Evolutionary conservation across 768 basidiomycete species (phyloP), one percentile per base, ranked within the genome.

Genomic region (Coprinopsis strossmayeri): DNA sequence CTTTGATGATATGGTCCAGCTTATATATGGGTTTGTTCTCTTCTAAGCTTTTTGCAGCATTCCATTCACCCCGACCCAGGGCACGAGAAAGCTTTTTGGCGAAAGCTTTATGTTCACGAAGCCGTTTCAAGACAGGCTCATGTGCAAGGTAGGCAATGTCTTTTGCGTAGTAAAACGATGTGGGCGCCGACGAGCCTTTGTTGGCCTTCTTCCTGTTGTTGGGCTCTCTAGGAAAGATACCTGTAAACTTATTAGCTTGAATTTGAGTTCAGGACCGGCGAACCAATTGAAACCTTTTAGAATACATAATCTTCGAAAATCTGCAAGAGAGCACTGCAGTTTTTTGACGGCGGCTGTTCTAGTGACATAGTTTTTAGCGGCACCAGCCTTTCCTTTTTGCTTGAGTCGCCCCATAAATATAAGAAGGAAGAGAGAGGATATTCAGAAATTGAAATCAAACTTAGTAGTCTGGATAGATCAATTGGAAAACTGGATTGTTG

Each of bases 161-260:
- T 69, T 99, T 99, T 23, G 90, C 74, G 64, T 98, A 97, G 70
- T 99, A 99, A 70, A 98, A 99, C 2, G 93, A 91, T 1, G 96
- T 92, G 3, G 94, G 93, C 0, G 91, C 94, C 45, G 93, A 92
- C 2, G 91, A 95, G 1, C 95, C 96, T 65, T 96, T 98, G 72
- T 98, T 98, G 30, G 95, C 96, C 54, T 82, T 81, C 65, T 97
- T 99, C 58, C 81, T 82, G 68, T 80, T 84, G 39, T 82, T 81
- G 21, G 96, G 96, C 65, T 99, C 96, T 47, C 95, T 89, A 54
- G 96, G 96, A 64, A 95, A 97, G 59, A 99, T 95, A 11, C 95
- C 94, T 97, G 49, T 45, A 40, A n/a, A 39, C 37, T 37, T 30
- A 34, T 52, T 18, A 42, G 32, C 5, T 44, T 52, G 34, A 48